Percentiles rank a stretch among this genome's conserved stretches.
Evolutionary conservation across 176 grass and related monocot genomes (phyloP).

Genomic region (Stipa capillata): DNA sequence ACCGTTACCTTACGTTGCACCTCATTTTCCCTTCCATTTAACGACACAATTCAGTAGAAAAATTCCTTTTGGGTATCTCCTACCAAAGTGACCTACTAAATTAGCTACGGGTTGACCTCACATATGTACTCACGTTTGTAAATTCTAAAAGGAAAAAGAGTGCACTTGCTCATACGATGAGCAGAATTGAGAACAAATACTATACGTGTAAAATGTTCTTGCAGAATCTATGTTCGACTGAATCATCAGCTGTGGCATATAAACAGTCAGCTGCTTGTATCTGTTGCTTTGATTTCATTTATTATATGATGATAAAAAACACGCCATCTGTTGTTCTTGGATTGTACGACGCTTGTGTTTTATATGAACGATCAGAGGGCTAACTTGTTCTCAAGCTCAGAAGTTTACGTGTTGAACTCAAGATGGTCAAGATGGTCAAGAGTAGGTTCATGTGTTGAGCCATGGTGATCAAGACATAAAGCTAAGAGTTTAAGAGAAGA

Average conservation of each 20-base stretch:
- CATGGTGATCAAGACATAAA: too few species aligned
- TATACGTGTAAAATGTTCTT: not conserved
- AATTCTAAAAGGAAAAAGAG: not conserved
- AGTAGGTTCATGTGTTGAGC: too few species aligned
- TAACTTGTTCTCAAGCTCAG: not conserved
- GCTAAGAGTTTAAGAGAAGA: too few species aligned
- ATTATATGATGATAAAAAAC: too few species aligned
- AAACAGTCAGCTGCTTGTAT: not conserved
- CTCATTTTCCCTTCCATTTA: not conserved
- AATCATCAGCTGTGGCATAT: not conserved
- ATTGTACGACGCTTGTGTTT: not conserved
- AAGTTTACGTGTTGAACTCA: too few species aligned
- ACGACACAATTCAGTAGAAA: not conserved
- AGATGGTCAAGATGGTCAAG: too few species aligned
- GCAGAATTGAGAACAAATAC: not conserved
- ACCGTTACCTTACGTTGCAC: not conserved
- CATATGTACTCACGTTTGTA: not conserved
- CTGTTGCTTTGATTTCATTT: not conserved
- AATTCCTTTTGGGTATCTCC: too few species aligned
- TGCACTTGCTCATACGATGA: not conserved
- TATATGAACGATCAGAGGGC: not conserved
- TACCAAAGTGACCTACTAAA: not conserved
- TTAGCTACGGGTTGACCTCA: not conserved
- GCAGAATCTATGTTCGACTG: not conserved
- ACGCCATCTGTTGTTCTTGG: too few species aligned